Percentiles rank a stretch among this genome's conserved stretches.
Conservation (phyloP, 2,329 filamentous ascomycete genomes). For the Phialophora macrospora region DNA sequence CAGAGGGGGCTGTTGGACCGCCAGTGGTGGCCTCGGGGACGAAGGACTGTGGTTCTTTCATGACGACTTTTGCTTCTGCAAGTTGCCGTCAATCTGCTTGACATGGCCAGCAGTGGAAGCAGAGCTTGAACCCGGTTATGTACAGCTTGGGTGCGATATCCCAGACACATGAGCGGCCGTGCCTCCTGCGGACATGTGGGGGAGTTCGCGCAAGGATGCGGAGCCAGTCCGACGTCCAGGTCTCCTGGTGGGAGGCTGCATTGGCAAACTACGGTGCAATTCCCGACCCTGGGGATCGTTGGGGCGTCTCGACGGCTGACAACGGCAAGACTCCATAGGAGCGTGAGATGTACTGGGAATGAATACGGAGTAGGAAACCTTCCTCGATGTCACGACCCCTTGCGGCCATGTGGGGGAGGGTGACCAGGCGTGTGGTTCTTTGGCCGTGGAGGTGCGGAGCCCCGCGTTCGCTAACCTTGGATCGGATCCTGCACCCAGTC, state of each 20-base stretch:
- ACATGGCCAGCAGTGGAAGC: not conserved
- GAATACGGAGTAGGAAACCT: not conserved
- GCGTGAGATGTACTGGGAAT: not conserved
- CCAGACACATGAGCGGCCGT: not conserved
- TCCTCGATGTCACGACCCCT: not conserved
- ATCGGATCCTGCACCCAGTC: not conserved
- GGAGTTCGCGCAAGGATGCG: not conserved
- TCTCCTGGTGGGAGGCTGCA: not conserved
- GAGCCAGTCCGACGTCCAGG: not conserved
- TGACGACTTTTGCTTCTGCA: not conserved
- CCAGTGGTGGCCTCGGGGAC: conserved; percentile 7
- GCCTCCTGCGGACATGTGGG: conserved; percentile 6
- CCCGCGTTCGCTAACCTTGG: not conserved
- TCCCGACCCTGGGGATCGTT: not conserved
- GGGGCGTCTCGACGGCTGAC: not conserved
- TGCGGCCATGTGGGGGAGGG: conserved; percentile 18
- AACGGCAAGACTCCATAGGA: not conserved
- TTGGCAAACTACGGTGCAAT: not conserved
- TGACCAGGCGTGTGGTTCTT: not conserved
- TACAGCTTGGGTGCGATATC: not conserved
- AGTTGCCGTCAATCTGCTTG: not conserved
- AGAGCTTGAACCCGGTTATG: not conserved
- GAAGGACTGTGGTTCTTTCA: conserved; percentile 12
- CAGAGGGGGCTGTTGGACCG: conserved; percentile 5
- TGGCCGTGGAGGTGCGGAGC: not conserved